Base-by-base conservation (phyloP, 140 eudicot genomes). In the Stevia rebaudiana region DNA sequence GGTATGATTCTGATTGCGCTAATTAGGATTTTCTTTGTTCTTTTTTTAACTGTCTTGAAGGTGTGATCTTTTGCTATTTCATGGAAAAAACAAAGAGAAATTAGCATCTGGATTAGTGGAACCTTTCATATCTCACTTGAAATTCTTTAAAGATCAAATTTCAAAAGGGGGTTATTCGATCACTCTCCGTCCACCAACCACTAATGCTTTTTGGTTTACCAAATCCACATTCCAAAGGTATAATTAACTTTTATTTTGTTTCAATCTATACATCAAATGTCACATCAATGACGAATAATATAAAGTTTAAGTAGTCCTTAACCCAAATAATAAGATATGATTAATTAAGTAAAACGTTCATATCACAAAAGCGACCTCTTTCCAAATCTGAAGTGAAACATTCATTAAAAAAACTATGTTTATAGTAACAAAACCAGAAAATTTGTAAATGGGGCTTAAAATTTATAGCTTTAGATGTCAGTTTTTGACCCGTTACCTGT, bases 161-260 rank as follows among this genome's bases (percentile, higher is more conserved):
- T 80, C 94, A 0, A 92, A 83, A 81, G 99, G 99, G 22, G 99
- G 99, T 58, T 92, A 92, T 72, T 92, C 99, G 23, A 83, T 92
- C 58, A 83, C 90, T 63, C 95, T 92, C 50, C 89, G 94, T 37
- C 90, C 89, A 5, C 90, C 96, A 16, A 55, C 66, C 22, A 33
- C 82, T 44, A 75, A 55, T 58, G 76, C 84, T 43, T 76, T 75
- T 55, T 92, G 98, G 95, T 91, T 88, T 81, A 87, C 96, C 48
- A 88, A 88, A 72, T 80, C 79, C 79, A 91, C 96, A 28, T 81
- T 91, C 65, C 98, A 82, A 67, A 87, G 98, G 98, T 91, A 81
- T 17, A 49, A 24, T 63, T 1, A 22, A 17, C 37, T 59, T 61
- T 21, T 9, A 2, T 28, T 22, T 61, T 41, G 3, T 62, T 53